phyloP scores from a whole-genome alignment of 768 basidiomycete species.

The Russula sp. region DNA sequence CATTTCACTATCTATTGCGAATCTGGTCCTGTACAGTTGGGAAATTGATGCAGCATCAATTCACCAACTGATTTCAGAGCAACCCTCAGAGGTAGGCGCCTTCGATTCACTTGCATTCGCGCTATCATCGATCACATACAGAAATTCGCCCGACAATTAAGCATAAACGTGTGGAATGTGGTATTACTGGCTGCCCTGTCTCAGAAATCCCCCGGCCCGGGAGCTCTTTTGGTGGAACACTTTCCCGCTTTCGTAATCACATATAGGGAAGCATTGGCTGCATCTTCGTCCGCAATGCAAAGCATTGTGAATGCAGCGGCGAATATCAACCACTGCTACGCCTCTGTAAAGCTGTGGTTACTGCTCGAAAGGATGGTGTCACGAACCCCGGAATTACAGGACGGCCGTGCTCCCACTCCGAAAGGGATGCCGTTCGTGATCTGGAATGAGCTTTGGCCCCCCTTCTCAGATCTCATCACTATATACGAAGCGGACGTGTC shows the following conservation, averaged over 20 bases:
- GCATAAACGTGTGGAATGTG: constrained; percentile 60
- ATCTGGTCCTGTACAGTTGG: constrained; percentile 42
- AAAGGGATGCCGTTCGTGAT: constrained; percentile 35
- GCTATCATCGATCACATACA: background rate
- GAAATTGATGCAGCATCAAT: constrained; percentile 37
- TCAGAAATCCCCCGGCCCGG: constrained; percentile 28
- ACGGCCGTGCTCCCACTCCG: background rate
- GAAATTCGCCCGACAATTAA: constrained; percentile 24
- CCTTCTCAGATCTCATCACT: constrained; percentile 49
- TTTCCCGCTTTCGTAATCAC: constrained; percentile 42
- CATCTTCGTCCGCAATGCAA: constrained; percentile 25
- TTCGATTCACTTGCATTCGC: background rate
- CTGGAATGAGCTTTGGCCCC: constrained; percentile 76
- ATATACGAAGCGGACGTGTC: constrained; percentile 43
- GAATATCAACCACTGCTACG: constrained; percentile 59
- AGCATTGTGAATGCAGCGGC: constrained; percentile 40
- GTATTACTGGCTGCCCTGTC: constrained; percentile 48
- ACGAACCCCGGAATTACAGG: background rate
- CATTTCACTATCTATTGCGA: constrained; percentile 43
- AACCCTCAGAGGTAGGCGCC: constrained; percentile 12
- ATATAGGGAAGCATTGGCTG: constrained; percentile 35
- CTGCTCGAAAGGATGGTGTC: constrained; percentile 41
- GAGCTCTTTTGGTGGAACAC: constrained; percentile 42
- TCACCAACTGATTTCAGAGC: constrained; percentile 33
- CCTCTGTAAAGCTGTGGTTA: constrained; percentile 66